These are phyloP conservation scores for Omphalotus olearius DNA, from an alignment of 1,284 basidiomycete genomes.

Conservation along the genomic window DNA sequence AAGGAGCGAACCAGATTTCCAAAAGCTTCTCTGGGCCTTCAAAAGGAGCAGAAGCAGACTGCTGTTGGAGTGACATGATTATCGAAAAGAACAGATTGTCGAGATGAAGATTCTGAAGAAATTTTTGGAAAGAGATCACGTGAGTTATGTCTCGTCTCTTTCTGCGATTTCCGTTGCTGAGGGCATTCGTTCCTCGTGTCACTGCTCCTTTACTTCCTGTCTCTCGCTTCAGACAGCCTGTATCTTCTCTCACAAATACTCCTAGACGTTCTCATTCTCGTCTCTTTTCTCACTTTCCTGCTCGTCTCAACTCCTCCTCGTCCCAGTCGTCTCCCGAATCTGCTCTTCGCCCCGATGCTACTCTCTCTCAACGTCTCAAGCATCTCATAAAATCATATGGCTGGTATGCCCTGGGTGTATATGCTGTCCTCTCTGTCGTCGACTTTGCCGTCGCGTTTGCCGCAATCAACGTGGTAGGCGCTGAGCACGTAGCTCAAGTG, in stretches of 20 bases:
- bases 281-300: conserved; percentile 45
- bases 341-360: conserved; percentile 39
- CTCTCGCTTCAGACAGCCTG: conserved; percentile 24
- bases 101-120: neutral
- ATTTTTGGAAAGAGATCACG: neutral
- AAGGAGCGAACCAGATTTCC: conserved; percentile 96
- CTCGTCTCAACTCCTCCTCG: conserved; percentile 34
- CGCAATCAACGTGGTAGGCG: conserved; percentile 84
- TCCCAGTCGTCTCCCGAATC: conserved; percentile 16
- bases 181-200: conserved; percentile 27
- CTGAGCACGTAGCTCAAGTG: conserved; percentile 79
- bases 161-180: conserved; percentile 25
- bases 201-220: conserved; percentile 43
- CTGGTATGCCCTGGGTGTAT: conserved; percentile 89
- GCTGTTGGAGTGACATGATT: conserved; percentile 16
- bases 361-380: conserved; percentile 74
- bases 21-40: conserved; percentile 96
- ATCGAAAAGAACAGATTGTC: conserved; percentile 18
- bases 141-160: conserved; percentile 8
- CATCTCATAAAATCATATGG: conserved; percentile 89
- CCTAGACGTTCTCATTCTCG: conserved; percentile 30
- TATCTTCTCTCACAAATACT: conserved; percentile 23
- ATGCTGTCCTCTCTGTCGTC: conserved; percentile 63
- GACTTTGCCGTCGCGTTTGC: conserved; percentile 85
- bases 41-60: conserved; percentile 53